Conservation (phyloP, 345 rosid species). For the Gynandropsis gynandra region DNA sequence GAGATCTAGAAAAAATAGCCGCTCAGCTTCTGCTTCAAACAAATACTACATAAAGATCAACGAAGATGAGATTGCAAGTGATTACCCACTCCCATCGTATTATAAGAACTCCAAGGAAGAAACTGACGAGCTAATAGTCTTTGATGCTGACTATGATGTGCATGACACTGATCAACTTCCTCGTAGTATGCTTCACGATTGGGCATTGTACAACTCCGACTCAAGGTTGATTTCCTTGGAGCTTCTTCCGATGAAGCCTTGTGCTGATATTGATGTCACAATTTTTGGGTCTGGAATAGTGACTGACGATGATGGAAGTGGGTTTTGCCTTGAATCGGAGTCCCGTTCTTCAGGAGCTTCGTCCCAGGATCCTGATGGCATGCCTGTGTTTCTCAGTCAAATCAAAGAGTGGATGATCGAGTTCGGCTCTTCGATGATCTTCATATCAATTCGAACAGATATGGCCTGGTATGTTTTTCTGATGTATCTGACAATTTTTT, state of each 20-base stretch:
- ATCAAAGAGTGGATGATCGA: conserved; percentile 91
- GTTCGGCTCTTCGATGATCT: conserved; percentile 52
- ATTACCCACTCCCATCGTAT: conserved; percentile 81
- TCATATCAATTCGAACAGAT: conserved; percentile 63
- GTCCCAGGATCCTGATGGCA: conserved; percentile 32
- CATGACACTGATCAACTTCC: conserved; percentile 49
- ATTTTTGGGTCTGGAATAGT: conserved; percentile 67
- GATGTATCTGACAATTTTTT: neutral
- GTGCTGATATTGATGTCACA: conserved; percentile 65
- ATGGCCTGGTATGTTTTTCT: conserved; percentile 59
- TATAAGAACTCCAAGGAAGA: conserved; percentile 50
- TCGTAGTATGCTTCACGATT: conserved; percentile 56
- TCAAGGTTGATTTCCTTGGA: conserved; percentile 64
- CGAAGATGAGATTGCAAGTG: conserved; percentile 78
- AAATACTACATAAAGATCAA: conserved; percentile 58
- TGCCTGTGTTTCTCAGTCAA: conserved; percentile 53
- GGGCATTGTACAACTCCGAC: conserved; percentile 83
- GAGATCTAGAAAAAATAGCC: conserved; percentile 40
- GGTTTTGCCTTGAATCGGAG: conserved; percentile 41
- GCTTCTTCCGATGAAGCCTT: conserved; percentile 70
- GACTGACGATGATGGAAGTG: conserved; percentile 61
- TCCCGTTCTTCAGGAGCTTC: conserved; percentile 31
- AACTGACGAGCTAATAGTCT: conserved; percentile 55
- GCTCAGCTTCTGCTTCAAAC: conserved; percentile 39
- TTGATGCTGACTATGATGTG: conserved; percentile 34